phyloP scores from a whole-genome alignment of 2,329 filamentous ascomycete genomes.

The Verticillium nonalfalfae region DNA sequence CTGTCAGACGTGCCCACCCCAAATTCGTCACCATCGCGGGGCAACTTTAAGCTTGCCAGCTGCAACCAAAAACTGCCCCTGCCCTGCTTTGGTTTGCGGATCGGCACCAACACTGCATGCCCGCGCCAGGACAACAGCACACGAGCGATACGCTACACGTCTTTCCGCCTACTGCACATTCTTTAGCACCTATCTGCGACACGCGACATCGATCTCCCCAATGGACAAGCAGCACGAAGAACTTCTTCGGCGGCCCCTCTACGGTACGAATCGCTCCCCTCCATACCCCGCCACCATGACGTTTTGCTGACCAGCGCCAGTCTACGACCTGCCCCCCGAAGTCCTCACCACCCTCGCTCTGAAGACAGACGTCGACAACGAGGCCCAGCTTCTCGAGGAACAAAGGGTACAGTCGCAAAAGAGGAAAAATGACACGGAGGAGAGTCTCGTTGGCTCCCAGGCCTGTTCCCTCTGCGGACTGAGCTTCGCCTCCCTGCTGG shows the following conservation, averaged over 20 bases:
- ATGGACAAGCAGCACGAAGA: constrained; percentile 39
- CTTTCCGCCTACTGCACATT: neutral
- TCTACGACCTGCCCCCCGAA: constrained; percentile 76
- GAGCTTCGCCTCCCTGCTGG: constrained; percentile 63
- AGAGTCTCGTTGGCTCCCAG: constrained; percentile 54
- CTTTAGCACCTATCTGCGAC: neutral
- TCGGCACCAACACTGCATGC: neutral
- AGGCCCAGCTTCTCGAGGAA: constrained; percentile 4
- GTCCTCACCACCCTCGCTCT: constrained; percentile 61
- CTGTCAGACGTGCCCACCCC: neutral
- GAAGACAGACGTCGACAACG: constrained; percentile 23
- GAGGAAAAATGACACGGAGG: constrained; percentile 15
- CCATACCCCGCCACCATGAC: constrained; percentile 6
- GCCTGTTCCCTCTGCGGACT: constrained; percentile 77
- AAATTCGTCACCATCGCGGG: constrained; percentile 7
- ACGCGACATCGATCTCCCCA: neutral
- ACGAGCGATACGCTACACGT: neutral
- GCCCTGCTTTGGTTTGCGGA: neutral
- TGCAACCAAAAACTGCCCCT: neutral
- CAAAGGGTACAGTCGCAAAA: constrained; percentile 11
- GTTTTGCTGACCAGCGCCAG: constrained; percentile 32
- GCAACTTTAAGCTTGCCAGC: neutral
- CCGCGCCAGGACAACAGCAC: neutral
- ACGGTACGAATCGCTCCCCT: constrained; percentile 27
- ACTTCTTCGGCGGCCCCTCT: constrained; percentile 43